Evolutionary conservation across 2,329 filamentous ascomycete species (phyloP).

Genomic region (Phialophora macrospora): DNA sequence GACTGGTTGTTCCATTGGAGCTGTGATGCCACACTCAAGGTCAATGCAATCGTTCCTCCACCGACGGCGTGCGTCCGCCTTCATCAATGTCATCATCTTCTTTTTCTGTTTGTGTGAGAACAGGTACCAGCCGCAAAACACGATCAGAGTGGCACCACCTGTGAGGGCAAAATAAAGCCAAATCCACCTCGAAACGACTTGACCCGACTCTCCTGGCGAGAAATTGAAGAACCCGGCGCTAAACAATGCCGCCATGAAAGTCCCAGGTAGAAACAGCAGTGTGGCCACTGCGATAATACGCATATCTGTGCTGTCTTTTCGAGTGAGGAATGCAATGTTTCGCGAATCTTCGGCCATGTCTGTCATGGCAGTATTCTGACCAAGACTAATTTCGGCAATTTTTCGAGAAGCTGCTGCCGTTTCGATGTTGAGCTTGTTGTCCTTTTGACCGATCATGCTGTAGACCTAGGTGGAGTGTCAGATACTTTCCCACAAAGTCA

Average conservation of each 20-base stretch:
- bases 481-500: not conserved
- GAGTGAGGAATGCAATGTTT: conserved; percentile 30
- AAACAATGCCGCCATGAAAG: conserved; percentile 45
- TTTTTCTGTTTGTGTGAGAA: conserved; percentile 17
- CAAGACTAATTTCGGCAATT: conserved; percentile 21
- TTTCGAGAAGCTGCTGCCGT: conserved; percentile 24
- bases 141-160: conserved; percentile 15
- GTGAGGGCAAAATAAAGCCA: conserved; percentile 30
- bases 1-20: not conserved
- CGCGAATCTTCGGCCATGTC: conserved; percentile 28
- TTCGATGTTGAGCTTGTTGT: conserved; percentile 30
- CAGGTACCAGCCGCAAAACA: conserved; percentile 17
- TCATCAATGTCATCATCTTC: conserved; percentile 8
- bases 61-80: not conserved
- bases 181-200: conserved; percentile 31
- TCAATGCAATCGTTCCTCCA: not conserved
- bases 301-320: conserved; percentile 46
- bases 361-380: conserved; percentile 26
- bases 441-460: conserved; percentile 31
- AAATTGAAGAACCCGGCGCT: conserved; percentile 28
- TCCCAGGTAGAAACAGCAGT: conserved; percentile 50
- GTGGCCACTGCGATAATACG: conserved; percentile 49
- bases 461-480: conserved; percentile 21
- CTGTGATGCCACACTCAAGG: not conserved
- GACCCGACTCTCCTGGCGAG: conserved; percentile 7